Conservation (phyloP, 805 yeast genomes). For the Naumovozyma castellii region DNA sequence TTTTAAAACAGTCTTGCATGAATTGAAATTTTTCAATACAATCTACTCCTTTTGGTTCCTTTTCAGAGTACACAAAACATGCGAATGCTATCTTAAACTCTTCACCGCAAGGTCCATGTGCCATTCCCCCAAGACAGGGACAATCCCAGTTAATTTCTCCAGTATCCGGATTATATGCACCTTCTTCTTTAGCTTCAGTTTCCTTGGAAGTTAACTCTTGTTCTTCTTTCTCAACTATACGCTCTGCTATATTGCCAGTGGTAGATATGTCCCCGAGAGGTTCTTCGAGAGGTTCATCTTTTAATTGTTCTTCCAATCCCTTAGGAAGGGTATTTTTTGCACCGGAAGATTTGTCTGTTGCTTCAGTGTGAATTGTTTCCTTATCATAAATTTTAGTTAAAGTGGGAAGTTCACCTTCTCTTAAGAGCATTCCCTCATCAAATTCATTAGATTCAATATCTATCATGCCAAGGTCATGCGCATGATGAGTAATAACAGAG, state of each 20-base stretch:
- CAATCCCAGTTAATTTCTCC: slow-evolving; percentile 99
- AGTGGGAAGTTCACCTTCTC: not conserved
- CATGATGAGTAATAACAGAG: not conserved
- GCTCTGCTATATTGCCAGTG: not conserved
- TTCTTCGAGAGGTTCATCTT: not conserved
- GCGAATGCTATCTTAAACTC: slow-evolving; percentile 91
- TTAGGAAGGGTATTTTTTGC: not conserved
- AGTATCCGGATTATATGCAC: slow-evolving; percentile 91
- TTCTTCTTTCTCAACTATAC: slow-evolving; percentile 1
- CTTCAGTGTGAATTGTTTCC: too few relatives aligned
- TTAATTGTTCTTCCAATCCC: not conserved
- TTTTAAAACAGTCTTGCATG: slow-evolving; percentile 92
- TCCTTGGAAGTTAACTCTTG: not conserved
- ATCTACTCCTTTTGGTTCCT: slow-evolving; percentile 94
- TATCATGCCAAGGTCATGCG: not conserved
- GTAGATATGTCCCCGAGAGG: not conserved
- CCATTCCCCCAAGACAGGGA: slow-evolving; percentile 99
- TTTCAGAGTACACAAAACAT: slow-evolving; percentile 87
- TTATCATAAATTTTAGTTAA: too few relatives aligned
- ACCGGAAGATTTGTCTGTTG: too few relatives aligned
- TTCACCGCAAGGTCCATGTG: slow-evolving; percentile 96
- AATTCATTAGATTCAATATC: slow-evolving; percentile 2
- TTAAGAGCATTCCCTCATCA: slow-evolving; percentile 1
- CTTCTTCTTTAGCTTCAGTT: slow-evolving; percentile 37
- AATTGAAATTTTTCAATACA: slow-evolving; percentile 82